Evolutionary conservation across 192 early-diverging fungal species (phyloP).

Genomic region (Mortierella alpina): DNA sequence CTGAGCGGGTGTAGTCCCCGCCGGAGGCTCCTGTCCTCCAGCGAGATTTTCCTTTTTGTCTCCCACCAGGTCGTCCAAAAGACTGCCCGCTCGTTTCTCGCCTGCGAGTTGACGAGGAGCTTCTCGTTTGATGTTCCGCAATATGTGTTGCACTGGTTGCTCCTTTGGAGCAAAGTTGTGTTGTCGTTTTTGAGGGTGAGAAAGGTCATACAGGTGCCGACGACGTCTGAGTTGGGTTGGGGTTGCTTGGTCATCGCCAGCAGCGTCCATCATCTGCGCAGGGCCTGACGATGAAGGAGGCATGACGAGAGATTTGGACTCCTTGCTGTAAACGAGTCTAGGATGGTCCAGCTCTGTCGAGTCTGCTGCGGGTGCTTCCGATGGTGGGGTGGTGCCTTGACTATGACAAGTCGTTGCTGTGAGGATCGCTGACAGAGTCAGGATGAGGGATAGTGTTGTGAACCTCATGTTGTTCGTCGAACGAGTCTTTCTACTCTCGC

Average conservation of each 20-base stretch:
- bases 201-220: no score
- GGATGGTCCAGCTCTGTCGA: conserved; percentile 1
- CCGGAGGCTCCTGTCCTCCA: neutral
- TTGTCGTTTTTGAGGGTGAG: no score
- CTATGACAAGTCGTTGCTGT: neutral
- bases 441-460: conserved; percentile 9
- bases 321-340: conserved; percentile 4
- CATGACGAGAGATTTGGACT: neutral
- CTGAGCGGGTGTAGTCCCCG: no score
- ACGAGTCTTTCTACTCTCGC: neutral
- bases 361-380: neutral
- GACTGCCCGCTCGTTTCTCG: conserved; percentile 17
- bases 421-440: conserved; percentile 13
- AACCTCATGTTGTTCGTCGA: conserved; percentile 11
- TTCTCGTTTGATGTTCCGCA: neutral
- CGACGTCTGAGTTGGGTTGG: no score
- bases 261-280: neutral
- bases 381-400: neutral
- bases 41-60: neutral
- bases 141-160: neutral
- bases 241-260: neutral
- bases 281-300: neutral
- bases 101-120: conserved; percentile 30
- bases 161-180: no score
- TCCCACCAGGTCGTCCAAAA: conserved; percentile 1